Evolutionary conservation across 257 asterid species (phyloP).

Genomic region (Pogostemon cablin): DNA sequence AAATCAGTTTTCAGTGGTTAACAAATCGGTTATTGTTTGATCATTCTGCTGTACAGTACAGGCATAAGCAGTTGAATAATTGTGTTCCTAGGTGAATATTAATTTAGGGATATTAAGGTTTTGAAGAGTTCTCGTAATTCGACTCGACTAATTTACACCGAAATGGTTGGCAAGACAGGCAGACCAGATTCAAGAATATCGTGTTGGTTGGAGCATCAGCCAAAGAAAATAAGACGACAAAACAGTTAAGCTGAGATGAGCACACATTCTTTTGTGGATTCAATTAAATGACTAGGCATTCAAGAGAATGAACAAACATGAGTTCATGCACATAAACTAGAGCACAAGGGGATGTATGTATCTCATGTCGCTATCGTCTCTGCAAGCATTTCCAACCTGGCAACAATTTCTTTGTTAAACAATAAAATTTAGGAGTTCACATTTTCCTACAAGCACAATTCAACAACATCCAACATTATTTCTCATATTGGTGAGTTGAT

Average conservation of each 20-base stretch:
- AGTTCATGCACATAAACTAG: slow-evolving; percentile 19
- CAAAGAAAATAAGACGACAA: not conserved
- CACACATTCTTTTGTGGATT: slow-evolving; percentile 1
- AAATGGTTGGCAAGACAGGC: slow-evolving; percentile 22
- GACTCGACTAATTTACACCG: not conserved
- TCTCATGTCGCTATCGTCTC: slow-evolving; percentile 18
- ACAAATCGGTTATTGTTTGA: not conserved
- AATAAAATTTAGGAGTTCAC: not conserved
- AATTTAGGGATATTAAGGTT: too few species aligned
- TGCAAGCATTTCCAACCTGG: slow-evolving; percentile 20
- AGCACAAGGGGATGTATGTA: slow-evolving; percentile 14
- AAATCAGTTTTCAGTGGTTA: not conserved
- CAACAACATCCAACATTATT: not conserved
- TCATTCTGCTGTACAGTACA: too few species aligned
- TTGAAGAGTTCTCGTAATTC: not conserved
- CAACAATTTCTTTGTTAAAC: not conserved
- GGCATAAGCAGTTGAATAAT: too few species aligned
- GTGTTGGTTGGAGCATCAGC: slow-evolving; percentile 3
- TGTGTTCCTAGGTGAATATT: too few species aligned
- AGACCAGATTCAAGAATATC: not conserved
- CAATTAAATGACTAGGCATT: slow-evolving; percentile 11
- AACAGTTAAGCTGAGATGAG: not conserved
- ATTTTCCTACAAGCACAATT: not conserved
- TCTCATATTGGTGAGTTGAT: not conserved
- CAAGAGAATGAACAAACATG: not conserved